Conservation (phyloP, 345 rosid species). For the Trapa incisa region DNA sequence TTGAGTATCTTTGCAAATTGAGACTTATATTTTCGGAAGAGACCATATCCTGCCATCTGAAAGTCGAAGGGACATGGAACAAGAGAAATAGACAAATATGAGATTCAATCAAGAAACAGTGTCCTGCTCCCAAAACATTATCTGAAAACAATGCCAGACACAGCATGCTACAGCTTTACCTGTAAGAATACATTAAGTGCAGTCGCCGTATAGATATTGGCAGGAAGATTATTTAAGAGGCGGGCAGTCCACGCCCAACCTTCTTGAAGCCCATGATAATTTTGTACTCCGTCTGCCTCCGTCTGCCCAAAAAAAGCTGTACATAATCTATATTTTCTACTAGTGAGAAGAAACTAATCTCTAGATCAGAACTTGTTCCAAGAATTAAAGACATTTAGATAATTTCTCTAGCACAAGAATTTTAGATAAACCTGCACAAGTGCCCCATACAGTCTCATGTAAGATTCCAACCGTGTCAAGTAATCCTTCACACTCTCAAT, state of each 20-base stretch:
- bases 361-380: background rate
- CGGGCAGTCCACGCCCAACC: constrained; percentile 89
- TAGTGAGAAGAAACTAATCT: background rate
- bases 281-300: constrained; percentile 34
- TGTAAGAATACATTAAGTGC: constrained; percentile 63
- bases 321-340: constrained; percentile 6
- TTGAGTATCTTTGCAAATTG: constrained; percentile 59
- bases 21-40: constrained; percentile 43
- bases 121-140: too few relatives aligned
- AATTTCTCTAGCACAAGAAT: background rate
- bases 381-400: background rate
- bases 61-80: background rate
- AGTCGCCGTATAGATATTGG: constrained; percentile 56
- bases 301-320: constrained; percentile 37
- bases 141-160: background rate
- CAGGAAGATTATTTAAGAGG: constrained; percentile 50
- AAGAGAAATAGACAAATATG: background rate
- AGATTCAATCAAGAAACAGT: background rate
- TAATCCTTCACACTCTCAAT: constrained; percentile 30
- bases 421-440: constrained; percentile 59
- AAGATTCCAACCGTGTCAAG: constrained; percentile 45
- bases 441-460: constrained; percentile 79
- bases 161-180: constrained; percentile 20
- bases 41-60: constrained; percentile 74
- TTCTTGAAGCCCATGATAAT: constrained; percentile 55